Evolutionary conservation across 148 eudicot genomes (phyloP).

Genomic region (Vaccinium myrtillus): DNA sequence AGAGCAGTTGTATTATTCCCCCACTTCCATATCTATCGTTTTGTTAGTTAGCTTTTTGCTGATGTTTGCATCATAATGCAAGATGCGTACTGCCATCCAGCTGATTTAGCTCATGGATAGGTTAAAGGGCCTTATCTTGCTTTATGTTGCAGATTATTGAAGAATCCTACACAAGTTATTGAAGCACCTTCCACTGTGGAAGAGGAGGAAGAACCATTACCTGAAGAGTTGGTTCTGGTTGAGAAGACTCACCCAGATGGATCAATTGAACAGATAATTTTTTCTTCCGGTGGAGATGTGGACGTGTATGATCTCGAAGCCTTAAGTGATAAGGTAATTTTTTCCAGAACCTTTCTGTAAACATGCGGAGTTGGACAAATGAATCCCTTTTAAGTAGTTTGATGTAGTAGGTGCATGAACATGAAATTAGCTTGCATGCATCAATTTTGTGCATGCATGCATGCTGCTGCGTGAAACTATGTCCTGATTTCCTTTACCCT

Average conservation of each 20-base stretch:
- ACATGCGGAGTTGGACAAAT: conserved; percentile 1
- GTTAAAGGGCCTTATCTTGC: neutral
- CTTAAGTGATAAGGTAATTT: conserved; percentile 80
- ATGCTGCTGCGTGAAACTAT: neutral
- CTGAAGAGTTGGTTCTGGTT: conserved; percentile 77
- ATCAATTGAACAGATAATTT: conserved; percentile 74
- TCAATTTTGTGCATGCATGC: neutral
- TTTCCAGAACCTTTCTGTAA: neutral
- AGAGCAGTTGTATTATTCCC: neutral
- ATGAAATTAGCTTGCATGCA: neutral
- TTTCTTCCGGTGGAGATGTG: conserved; percentile 85
- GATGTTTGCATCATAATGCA: neutral
- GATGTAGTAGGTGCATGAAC: neutral
- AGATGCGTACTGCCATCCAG: neutral
- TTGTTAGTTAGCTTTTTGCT: neutral
- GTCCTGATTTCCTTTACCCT: neutral
- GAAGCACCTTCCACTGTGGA: conserved; percentile 56
- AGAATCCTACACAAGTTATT: conserved; percentile 61
- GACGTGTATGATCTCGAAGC: conserved; percentile 87
- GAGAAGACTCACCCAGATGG: conserved; percentile 75
- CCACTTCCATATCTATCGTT: neutral
- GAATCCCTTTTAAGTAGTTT: neutral
- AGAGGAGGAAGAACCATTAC: conserved; percentile 76
- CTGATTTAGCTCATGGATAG: neutral
- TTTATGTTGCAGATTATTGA: conserved; percentile 49